Evolutionary conservation across 1,284 basidiomycete genomes (phyloP), one percentile per base, ranked within the genome.

Genomic region (Limonomyces culmigenus): DNA sequence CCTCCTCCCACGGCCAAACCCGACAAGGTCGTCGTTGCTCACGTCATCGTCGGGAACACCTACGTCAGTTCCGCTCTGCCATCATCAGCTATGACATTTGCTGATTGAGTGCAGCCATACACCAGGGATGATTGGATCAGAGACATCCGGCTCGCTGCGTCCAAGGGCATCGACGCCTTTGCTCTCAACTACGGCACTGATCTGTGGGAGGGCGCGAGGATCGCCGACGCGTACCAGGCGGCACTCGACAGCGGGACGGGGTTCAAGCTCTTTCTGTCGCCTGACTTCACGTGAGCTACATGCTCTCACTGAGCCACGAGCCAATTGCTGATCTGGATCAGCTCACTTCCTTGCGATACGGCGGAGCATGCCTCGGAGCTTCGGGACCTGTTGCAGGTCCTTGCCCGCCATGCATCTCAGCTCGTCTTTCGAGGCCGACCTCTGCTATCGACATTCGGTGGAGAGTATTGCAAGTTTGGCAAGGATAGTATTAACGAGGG

Each of bases 41-140:
- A 78, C 46, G 65, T 71, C 42, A 76, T 79, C 59, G 67, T 80
- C 36, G 76, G 76, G 35, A 79, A 79, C 43, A 63, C 69, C 1
- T 70, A 62, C 44, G n/a, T n/a, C n/a, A n/a, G n/a, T n/a, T n/a
- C n/a, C n/a, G n/a, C n/a, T n/a, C n/a, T n/a, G n/a, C n/a, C n/a
- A n/a, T n/a, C n/a, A n/a, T n/a, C n/a, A n/a, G n/a, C n/a, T n/a
- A n/a, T n/a, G n/a, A n/a, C n/a, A n/a, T n/a, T n/a, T n/a, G n/a
- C n/a, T n/a, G n/a, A n/a, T n/a, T n/a, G n/a, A n/a, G n/a, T n/a
- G n/a, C n/a, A n/a, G n/a, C 67, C 75, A 0, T 84, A 78, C 52
- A 71, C 62, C 3, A 41, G 57, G 19, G 49, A 65, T 41, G 60
- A 68, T 44, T 83, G 80, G 68, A 38, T 53, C 19, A 51, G 54